Evolutionary conservation across 352 stramenopile species (phyloP).

Genomic region (Thalassiosira livingstoniorum): DNA sequence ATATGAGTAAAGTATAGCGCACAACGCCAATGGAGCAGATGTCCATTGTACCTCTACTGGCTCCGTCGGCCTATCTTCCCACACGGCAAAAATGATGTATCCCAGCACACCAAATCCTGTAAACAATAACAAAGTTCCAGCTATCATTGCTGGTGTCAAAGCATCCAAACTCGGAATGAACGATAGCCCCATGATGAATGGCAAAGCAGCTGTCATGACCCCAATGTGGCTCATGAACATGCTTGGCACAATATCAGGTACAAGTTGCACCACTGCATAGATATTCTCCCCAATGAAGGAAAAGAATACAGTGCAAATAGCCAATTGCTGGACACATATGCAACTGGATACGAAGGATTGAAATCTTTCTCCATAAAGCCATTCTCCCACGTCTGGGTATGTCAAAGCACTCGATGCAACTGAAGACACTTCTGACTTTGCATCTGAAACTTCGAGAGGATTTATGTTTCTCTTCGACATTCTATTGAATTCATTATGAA

Average conservation of each 20-base stretch:
- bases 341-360: slow-evolving; percentile 63
- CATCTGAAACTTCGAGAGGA: background rate
- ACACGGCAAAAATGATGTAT: slow-evolving; percentile 53
- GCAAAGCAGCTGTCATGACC: slow-evolving; percentile 67
- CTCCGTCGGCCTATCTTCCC: slow-evolving; percentile 55
- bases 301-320: slow-evolving; percentile 85
- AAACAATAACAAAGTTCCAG: slow-evolving; percentile 61
- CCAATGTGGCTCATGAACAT: slow-evolving; percentile 33
- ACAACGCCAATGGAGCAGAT: slow-evolving; percentile 63
- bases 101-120: slow-evolving; percentile 59
- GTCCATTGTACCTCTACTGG: slow-evolving; percentile 43
- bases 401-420: slow-evolving; percentile 53
- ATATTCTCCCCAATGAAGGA: slow-evolving; percentile 80
- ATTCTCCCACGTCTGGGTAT: slow-evolving; percentile 74
- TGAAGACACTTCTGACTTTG: slow-evolving; percentile 6
- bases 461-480: too few species aligned
- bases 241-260: slow-evolving; percentile 18
- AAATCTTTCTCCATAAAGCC: slow-evolving; percentile 70
- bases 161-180: slow-evolving; percentile 66
- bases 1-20: slow-evolving; percentile 77
- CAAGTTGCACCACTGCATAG: slow-evolving; percentile 49
- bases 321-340: slow-evolving; percentile 73
- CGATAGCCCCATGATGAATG: slow-evolving; percentile 57
- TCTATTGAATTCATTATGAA: too few species aligned
- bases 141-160: slow-evolving; percentile 65